Percentiles rank a stretch among this genome's conserved stretches.
Evolutionary conservation across 768 basidiomycete genomes (phyloP).

Genomic region (Cystoderma amianthinum): DNA sequence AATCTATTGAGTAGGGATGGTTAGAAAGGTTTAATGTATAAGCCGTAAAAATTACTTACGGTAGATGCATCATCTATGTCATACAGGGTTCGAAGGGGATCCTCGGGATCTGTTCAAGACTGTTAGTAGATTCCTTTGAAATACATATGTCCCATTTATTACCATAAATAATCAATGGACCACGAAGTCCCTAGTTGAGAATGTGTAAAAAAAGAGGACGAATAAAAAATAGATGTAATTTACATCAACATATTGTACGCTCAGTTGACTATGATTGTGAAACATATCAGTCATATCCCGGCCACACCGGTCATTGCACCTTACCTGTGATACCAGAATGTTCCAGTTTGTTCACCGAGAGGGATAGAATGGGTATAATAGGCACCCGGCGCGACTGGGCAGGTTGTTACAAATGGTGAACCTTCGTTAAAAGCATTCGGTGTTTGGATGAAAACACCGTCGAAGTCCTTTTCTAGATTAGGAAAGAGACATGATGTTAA

Average conservation of each 20-base stretch:
- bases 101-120: constrained; percentile 20
- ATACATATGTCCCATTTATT: constrained; percentile 1
- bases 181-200: constrained; percentile 23
- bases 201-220: constrained; percentile 1
- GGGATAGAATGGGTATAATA: constrained; percentile 29
- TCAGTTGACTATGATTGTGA: constrained; percentile 11
- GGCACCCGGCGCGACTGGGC: constrained; percentile 29
- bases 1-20: not conserved
- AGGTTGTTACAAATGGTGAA: constrained; percentile 34
- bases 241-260: constrained; percentile 21
- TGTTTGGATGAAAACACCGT: constrained; percentile 18
- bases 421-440: constrained; percentile 22
- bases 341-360: constrained; percentile 28
- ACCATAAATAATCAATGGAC: constrained; percentile 26
- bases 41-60: not conserved
- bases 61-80: constrained; percentile 36
- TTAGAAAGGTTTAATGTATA: not conserved
- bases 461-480: constrained; percentile 13
- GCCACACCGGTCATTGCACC: not conserved
- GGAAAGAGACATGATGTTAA: not conserved
- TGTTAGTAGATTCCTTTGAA: not conserved
- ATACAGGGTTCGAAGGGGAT: constrained; percentile 31
- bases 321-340: constrained; percentile 32
- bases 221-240: too few relatives aligned
- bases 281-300: not conserved